phyloP scores from a whole-genome alignment of 192 early-diverging fungal species.

The Mortierella antarctica region DNA sequence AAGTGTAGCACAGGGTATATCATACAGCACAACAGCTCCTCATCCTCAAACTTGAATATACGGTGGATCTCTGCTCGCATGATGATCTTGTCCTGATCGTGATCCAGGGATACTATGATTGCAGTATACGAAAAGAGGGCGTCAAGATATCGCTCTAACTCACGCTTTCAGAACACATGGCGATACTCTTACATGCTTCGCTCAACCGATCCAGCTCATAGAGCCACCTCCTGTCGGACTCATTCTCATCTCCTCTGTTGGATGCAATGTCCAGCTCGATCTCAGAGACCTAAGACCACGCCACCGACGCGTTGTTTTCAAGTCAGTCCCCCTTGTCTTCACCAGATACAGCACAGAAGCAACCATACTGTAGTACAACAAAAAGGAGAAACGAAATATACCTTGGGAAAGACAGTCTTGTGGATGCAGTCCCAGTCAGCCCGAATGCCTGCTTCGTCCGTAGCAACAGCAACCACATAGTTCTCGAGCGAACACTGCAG shows the following conservation, averaged over 20 bases:
- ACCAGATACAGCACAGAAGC: neutral
- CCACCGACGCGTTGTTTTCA: too few relatives aligned
- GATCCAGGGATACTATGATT: constrained; percentile 44
- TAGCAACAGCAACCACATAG: constrained; percentile 35
- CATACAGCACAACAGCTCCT: constrained; percentile 42
- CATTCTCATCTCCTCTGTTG: constrained; percentile 19
- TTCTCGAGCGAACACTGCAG: constrained; percentile 42
- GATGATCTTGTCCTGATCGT: constrained; percentile 50
- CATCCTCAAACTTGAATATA: constrained; percentile 37
- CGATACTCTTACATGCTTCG: constrained; percentile 40
- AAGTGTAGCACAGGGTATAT: neutral
- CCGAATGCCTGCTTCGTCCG: constrained; percentile 30
- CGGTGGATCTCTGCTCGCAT: constrained; percentile 38
- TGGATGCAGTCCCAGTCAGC: constrained; percentile 51
- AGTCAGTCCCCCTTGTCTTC: too few relatives aligned
- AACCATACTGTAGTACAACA: neutral
- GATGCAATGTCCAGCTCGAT: constrained; percentile 20
- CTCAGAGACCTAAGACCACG: constrained; percentile 24
- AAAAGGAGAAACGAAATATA: neutral
- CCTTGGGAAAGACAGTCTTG: constrained; percentile 51
- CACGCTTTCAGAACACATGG: neutral
- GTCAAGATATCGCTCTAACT: too few relatives aligned
- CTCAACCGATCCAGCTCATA: constrained; percentile 42
- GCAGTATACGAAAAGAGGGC: too few relatives aligned
- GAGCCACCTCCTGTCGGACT: constrained; percentile 44